phyloP scores from a whole-genome alignment of 345 rosid genomes.

The Camelina neglecta region DNA sequence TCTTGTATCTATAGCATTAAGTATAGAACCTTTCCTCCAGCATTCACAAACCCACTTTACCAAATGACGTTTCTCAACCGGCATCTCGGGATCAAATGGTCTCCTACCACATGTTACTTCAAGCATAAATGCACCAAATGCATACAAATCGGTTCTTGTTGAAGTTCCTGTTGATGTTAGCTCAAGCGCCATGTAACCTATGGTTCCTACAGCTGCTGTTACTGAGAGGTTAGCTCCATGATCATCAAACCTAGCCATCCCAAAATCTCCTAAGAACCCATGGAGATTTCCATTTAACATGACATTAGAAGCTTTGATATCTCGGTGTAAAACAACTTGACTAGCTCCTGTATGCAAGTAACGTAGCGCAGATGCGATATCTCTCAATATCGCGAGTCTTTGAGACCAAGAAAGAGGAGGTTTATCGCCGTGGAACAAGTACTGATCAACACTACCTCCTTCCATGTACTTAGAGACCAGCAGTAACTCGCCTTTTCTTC shows the following conservation, averaged over 20 bases:
- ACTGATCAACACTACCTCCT: conserved; percentile 56
- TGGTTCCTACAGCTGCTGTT: conserved; percentile 55
- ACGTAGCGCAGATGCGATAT: conserved; percentile 51
- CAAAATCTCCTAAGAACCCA: conserved; percentile 54
- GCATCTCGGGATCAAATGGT: conserved; percentile 44
- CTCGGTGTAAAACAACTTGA: conserved; percentile 56
- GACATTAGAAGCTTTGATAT: conserved; percentile 55
- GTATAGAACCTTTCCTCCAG: conserved; percentile 44
- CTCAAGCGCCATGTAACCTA: conserved; percentile 63
- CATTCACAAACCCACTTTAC: conserved; percentile 44
- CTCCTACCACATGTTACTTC: conserved; percentile 56
- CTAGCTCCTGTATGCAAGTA: conserved; percentile 59
- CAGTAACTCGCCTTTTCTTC: conserved; percentile 53
- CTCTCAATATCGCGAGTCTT: conserved; percentile 48
- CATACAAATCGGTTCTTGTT: conserved; percentile 47
- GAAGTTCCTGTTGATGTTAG: conserved; percentile 48
- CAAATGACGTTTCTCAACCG: conserved; percentile 37
- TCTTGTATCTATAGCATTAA: conserved; percentile 43
- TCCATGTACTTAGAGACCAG: conserved; percentile 59
- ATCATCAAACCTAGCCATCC: conserved; percentile 54
- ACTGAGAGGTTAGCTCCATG: conserved; percentile 47
- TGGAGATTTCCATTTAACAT: conserved; percentile 48
- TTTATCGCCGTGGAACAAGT: conserved; percentile 37
- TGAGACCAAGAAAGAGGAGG: conserved; percentile 51
- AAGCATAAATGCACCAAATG: conserved; percentile 55